Evolutionary conservation across 768 basidiomycete genomes (phyloP), one percentile per base, ranked within the genome.

Genomic region (Amanita molliuscula): DNA sequence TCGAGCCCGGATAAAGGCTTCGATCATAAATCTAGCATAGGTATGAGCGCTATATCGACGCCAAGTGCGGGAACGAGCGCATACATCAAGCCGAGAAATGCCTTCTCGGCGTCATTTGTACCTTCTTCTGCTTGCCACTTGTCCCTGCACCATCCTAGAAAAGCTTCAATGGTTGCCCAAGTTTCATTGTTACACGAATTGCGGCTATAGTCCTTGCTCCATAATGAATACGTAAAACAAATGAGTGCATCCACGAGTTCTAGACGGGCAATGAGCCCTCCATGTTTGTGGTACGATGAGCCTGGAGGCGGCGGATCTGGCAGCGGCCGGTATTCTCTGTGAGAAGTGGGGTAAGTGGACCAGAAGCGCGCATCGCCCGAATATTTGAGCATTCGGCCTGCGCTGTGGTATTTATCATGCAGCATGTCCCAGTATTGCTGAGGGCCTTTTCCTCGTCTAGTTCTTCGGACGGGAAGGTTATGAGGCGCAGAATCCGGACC

Each of bases 81-180:
- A 74, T 77, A 87, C 87, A 90, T 84, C 66, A 90, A 74, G 54
- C 88, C 88, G 57, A 85, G 64, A 48, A 90, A 82, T 35, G 85
- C 84, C 62, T 72, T 72, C 60, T 78, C 76, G 21, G 71, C 68
- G 55, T 76, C 76, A 48, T 68, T 71, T 48, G 69, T 70, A 31
- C 69, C 70, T 53, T 77, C 74, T 54, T 76, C 75, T 16, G 70
- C 63, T 40, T 67, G 64, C 77, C 86, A 87, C 58, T 86, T 84
- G 58, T 69, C 69, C 65, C 81, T 85, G 57, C 82, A 85, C 79
- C 82, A 84, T 18, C 65, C 65, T n/a, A 88, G 67, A 55, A 84
- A 87, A 2, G 75, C 78, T 54, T 79, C 74, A 56, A 83, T 81
- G 9, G 82, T 85, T 10, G 67, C 61, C 86, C 86, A 88, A 15